A percentile compares a stretch with the other conserved stretches of the same genome.
Evolutionary conservation across 1,284 basidiomycete species (phyloP).

Genomic region (Pseudozyma tsukubaensis): DNA sequence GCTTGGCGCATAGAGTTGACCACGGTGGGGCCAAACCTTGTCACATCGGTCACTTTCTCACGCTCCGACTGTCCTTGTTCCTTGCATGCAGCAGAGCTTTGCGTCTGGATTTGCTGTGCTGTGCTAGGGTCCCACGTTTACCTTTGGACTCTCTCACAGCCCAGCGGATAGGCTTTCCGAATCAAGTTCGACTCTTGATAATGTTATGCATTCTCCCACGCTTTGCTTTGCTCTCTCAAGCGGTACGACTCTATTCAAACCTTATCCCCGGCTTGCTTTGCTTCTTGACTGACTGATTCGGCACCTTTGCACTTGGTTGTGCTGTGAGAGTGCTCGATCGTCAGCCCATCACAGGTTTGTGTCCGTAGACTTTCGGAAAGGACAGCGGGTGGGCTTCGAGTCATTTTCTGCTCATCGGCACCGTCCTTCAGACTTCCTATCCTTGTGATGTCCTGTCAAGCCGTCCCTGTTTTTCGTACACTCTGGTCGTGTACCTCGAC

Average conservation of each 20-base stretch:
- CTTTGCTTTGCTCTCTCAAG: background rate
- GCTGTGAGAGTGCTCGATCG: too few species aligned
- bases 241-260: background rate
- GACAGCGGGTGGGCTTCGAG: too few species aligned
- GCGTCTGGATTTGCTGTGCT: background rate
- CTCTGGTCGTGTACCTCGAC: too few species aligned
- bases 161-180: conserved; percentile 5
- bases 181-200: conserved; percentile 1
- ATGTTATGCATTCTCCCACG: conserved; percentile 14
- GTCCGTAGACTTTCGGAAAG: too few species aligned
- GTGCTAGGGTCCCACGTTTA: background rate
- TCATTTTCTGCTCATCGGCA: too few species aligned
- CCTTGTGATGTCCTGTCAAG: too few species aligned
- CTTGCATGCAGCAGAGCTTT: conserved; percentile 1
- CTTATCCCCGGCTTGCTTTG: background rate
- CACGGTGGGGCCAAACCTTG: conserved; percentile 32
- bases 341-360: too few species aligned
- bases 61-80: conserved; percentile 6
- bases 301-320: too few species aligned
- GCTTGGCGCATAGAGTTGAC: conserved; percentile 1
- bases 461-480: too few species aligned
- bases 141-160: background rate
- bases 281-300: background rate
- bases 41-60: conserved; percentile 24
- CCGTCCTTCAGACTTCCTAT: too few species aligned